Evolutionary conservation across 371 early-diverging fungal genomes (phyloP), one percentile per base, ranked within the genome.

Genomic region (Coemansia sp.): DNA sequence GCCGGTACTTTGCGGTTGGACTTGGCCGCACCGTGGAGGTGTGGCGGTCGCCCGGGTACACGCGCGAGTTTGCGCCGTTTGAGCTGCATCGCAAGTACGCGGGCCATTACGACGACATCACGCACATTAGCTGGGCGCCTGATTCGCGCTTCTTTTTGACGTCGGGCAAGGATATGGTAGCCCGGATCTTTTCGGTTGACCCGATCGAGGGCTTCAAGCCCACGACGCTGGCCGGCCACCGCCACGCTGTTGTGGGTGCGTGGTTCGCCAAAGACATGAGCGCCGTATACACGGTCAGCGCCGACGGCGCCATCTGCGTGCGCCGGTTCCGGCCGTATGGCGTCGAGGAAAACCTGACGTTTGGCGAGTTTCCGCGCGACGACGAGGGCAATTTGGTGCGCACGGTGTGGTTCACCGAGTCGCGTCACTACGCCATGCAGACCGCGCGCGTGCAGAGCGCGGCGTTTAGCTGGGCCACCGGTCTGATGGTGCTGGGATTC

Each of bases 31-130:
- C 83, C 34, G 80, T 95, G 38, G 90, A 96, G 69, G 76, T 97
- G n/a, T 98, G 98, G 98, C 84, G 86, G 78, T 88, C 97, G 33
- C 99, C 99, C 16, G 92, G 93, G 43, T 88, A 87, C 72, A 84
- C 87, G 43, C 84, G 89, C 57, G 97, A 97, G 80, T 95, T 94
- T 65, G 82, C 93, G 6, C 96, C 98, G 16, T 90, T 99, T 71
- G 89, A 92, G 33, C 80, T 94, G 53, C 88, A 90, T 67, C 80
- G 86, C 31, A 85, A 81, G 34, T 85, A 86, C 47, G 81, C 89
- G 20, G 95, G 95, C 14, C 98, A 97, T 69, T 92, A 87, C 69
- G 97, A 98, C 76, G 90, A 89, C 52, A 86, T 98, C 2, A 84
- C 87, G n/a, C 81, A 79, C 31, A 77, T 99, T 45, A 82, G 83